Conservation (phyloP, 2,329 filamentous ascomycete species). For the Calcarisporium arbuscula region DNA sequence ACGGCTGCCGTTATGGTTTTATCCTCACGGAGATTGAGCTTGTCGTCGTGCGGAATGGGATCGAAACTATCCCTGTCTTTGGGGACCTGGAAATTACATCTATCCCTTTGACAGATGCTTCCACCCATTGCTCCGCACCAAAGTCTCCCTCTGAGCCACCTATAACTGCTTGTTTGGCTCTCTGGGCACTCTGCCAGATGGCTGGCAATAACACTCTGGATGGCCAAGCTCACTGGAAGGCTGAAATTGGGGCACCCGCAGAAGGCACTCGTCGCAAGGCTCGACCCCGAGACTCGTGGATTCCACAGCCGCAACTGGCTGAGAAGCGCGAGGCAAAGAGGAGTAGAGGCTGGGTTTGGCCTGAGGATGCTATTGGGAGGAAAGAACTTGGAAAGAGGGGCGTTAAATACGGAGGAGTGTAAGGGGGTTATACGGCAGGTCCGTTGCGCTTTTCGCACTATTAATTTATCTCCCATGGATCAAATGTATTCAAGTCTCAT, state of each 20-base stretch:
- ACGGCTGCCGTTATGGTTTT: conserved; percentile 89
- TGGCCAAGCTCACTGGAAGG: conserved; percentile 57
- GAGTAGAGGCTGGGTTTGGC: conserved; percentile 66
- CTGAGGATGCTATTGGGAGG: conserved; percentile 65
- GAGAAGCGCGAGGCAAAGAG: conserved; percentile 75
- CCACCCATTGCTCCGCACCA: conserved; percentile 20
- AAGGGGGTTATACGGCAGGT: conserved; percentile 1
- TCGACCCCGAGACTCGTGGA: conserved; percentile 65
- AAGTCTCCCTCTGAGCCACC: conserved; percentile 40
- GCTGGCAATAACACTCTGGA: conserved; percentile 49
- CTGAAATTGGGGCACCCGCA: conserved; percentile 69
- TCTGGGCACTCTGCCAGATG: conserved; percentile 73
- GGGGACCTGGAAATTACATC: conserved; percentile 75
- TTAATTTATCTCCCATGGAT: too few relatives aligned
- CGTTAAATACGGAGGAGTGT: conserved; percentile 44
- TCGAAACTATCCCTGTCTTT: conserved; percentile 67
- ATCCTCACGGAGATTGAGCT: conserved; percentile 96
- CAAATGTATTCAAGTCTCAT: too few relatives aligned
- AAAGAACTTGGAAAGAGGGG: conserved; percentile 66
- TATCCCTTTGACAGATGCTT: conserved; percentile 46
- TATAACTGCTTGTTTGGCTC: conserved; percentile 65
- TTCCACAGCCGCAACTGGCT: conserved; percentile 63
- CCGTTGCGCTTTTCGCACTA: too few relatives aligned
- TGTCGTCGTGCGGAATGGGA: conserved; percentile 78
- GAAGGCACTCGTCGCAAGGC: conserved; percentile 67